Base-by-base conservation (phyloP, 202 grass and related monocot species). In the Brachypodium distachyon region DNA sequence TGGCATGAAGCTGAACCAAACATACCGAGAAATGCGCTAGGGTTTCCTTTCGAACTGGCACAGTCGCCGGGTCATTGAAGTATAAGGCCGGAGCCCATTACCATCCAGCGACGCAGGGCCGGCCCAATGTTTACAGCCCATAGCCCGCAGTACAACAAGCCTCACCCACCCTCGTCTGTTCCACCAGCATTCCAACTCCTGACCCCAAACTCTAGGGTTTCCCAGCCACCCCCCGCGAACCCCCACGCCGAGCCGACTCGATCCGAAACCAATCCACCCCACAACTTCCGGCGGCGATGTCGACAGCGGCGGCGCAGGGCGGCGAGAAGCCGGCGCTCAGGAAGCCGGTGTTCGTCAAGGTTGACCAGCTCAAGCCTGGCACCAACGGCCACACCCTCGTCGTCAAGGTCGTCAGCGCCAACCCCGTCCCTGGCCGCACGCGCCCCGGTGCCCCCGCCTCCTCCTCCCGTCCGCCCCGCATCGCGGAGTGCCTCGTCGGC, bases 341-440 rank as follows among this genome's bases (percentile, higher is more conserved):
- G 61, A 94, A 91, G 77, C 92, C 92, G 6, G 86, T 94, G 46
- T 94, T 94, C 73, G 78, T 67, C 11, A 91, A 94, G 88, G 88
- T 94, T 34, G 88, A 94, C 75, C 88, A 84, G 80, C 88, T 94
- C 80, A 91, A 81, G 83, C 92, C 92, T 10, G 80, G 83, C 62
- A 94, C 88, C 28, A 89, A 49, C 76, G 88, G 92, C 22, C 92
- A 94, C 75, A 94, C 86, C 58, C 78, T 94, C 68, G 81, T 67
- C 63, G 88, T 94, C 38, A 91, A 91, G 80, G 88, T 94, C 51
- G 81, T 91, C 49, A 89, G 80, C 76, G 87, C 88, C 8, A 82
- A 67, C 55, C 86, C 88, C 18, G 88, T 94, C 65, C 83, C 89
- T 9, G 87, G 76, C 67, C 82, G 78, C 79, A 83, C 79, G 11